A percentile compares a stretch with the other conserved stretches of the same genome.
Conservation (phyloP, 1,284 basidiomycete species). For the Irpex lacteus region DNA sequence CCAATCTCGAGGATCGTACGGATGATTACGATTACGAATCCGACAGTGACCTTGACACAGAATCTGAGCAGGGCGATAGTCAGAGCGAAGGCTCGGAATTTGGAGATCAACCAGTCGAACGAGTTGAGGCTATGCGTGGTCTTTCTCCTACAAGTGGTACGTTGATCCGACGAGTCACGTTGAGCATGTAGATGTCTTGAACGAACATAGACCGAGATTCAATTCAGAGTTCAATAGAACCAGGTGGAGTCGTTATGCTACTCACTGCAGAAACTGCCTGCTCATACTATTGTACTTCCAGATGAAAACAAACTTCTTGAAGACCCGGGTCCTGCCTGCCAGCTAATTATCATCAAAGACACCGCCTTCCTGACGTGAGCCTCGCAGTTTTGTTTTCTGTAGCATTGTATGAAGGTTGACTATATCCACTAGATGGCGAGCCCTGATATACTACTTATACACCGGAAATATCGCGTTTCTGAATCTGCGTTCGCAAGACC, state of each 20-base stretch:
- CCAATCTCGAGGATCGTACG: conserved; percentile 3
- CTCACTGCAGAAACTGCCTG: no score
- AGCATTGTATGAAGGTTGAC: not conserved
- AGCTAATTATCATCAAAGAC: conserved; percentile 19
- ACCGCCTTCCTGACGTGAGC: conserved; percentile 22
- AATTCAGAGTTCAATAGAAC: no score
- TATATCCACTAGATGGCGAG: conserved; percentile 14
- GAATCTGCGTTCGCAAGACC: conserved; percentile 17
- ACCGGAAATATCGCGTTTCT: conserved; percentile 22
- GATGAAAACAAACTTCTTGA: not conserved
- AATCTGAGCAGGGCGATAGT: not conserved
- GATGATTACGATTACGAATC: conserved; percentile 27
- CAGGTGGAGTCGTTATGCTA: no score
- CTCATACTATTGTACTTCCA: not conserved
- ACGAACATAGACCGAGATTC: no score
- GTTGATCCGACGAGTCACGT: no score
- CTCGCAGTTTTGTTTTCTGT: not conserved
- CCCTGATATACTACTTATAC: conserved; percentile 24
- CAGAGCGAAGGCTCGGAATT: not conserved
- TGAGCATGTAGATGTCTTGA: no score
- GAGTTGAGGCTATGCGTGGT: no score
- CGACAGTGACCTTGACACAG: conserved; percentile 27
- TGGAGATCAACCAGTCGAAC: not conserved
- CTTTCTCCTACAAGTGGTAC: no score
- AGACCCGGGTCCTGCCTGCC: conserved; percentile 6